Evolutionary conservation across 371 early-diverging fungal species (phyloP).

Genomic region (Mortierella polycephala): DNA sequence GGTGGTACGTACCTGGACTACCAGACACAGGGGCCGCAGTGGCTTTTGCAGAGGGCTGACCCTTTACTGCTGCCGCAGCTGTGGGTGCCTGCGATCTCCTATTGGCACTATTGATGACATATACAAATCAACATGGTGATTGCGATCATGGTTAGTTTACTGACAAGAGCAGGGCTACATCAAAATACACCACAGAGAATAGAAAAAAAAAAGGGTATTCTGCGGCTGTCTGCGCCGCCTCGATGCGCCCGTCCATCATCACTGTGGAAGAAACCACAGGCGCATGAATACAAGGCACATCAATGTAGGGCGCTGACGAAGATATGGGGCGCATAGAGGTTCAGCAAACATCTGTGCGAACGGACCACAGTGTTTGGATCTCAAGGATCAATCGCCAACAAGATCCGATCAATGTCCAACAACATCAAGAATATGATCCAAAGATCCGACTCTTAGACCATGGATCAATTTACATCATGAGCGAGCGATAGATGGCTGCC

Average conservation of each 20-base stretch:
- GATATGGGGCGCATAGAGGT: neutral
- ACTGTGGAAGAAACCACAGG: too few relatives aligned
- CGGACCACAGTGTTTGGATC: conserved; percentile 21
- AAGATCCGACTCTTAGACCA: too few relatives aligned
- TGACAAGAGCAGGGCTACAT: neutral
- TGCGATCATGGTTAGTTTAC: conserved; percentile 1
- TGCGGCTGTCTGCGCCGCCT: too few relatives aligned
- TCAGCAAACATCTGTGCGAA: conserved; percentile 11
- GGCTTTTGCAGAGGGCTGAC: conserved; percentile 22
- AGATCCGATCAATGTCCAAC: conserved; percentile 2
- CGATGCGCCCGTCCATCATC: too few relatives aligned
- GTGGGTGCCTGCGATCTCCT: conserved; percentile 50
- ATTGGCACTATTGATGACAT: conserved; percentile 43
- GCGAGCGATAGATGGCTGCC: neutral
- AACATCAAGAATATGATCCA: too few relatives aligned
- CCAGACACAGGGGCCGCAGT: conserved; percentile 12
- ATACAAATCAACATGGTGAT: neutral
- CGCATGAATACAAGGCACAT: too few relatives aligned
- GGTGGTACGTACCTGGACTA: neutral
- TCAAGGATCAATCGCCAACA: neutral
- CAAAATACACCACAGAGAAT: neutral
- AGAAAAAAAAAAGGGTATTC: too few relatives aligned
- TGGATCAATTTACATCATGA: too few relatives aligned
- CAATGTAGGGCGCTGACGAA: too few relatives aligned
- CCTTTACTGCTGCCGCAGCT: conserved; percentile 49